phyloP scores from a whole-genome alignment of 768 basidiomycete species.

The Sarcomyxa edulis region DNA sequence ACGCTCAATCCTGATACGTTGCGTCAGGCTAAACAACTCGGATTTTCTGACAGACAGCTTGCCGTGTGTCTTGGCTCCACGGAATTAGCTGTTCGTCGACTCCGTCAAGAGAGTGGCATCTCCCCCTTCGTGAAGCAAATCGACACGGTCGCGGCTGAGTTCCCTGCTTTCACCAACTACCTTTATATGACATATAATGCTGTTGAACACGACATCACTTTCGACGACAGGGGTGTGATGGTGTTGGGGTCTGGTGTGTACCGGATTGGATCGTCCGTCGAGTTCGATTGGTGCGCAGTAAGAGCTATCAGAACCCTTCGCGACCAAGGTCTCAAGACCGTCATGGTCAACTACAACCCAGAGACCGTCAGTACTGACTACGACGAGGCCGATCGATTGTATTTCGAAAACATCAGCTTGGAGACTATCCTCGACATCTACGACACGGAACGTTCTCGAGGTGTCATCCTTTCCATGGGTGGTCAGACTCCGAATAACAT shows the following conservation, averaged over 20 bases:
- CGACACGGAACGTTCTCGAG: slow-evolving; percentile 81
- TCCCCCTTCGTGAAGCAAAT: slow-evolving; percentile 96
- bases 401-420: slow-evolving; percentile 97
- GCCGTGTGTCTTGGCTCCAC: slow-evolving; percentile 81
- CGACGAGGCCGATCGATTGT: slow-evolving; percentile 96
- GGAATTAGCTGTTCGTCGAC: slow-evolving; percentile 86
- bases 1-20: slow-evolving; percentile 59
- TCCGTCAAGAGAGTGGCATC: slow-evolving; percentile 81
- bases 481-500: slow-evolving; percentile 99
- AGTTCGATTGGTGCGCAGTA: slow-evolving; percentile 99
- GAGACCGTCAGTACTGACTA: slow-evolving; percentile 99
- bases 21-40: slow-evolving; percentile 85
- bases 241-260: slow-evolving; percentile 98
- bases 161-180: slow-evolving; percentile 98
- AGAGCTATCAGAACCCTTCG: slow-evolving; percentile 94
- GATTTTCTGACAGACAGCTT: slow-evolving; percentile 93
- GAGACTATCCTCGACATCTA: slow-evolving; percentile 98
- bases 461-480: slow-evolving; percentile 96
- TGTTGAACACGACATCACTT: slow-evolving; percentile 86
- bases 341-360: slow-evolving; percentile 99
- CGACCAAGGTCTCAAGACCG: slow-evolving; percentile 88
- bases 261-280: slow-evolving; percentile 97
- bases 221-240: slow-evolving; percentile 92
- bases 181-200: slow-evolving; percentile 98
- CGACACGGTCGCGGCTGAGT: slow-evolving; percentile 98